These are phyloP conservation scores for Corchorus olitorius DNA, from an alignment of 345 rosid species.

Conservation along the genomic window DNA sequence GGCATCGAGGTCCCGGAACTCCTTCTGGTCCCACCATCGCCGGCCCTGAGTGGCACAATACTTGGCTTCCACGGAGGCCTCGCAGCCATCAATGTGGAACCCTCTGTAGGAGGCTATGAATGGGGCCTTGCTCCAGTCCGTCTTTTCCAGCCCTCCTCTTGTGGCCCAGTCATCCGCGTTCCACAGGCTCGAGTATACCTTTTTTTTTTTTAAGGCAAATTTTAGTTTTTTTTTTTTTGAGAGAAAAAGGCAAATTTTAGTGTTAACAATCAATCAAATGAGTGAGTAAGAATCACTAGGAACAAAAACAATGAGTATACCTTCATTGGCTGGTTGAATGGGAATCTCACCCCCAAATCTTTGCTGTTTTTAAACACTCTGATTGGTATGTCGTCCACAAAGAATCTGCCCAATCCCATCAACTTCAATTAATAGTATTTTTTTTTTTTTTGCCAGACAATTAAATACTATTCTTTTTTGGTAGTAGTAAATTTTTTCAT, in stretches of 20 bases:
- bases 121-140: conserved; percentile 83
- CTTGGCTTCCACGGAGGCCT: conserved; percentile 60
- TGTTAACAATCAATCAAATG: no score
- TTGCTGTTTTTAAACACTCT: conserved; percentile 84
- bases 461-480: no score
- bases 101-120: conserved; percentile 61
- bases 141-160: conserved; percentile 83
- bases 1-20: conserved; percentile 59
- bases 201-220: no score
- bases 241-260: no score
- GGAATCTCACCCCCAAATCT: conserved; percentile 70
- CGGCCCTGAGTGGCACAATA: conserved; percentile 74
- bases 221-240: no score
- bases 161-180: conserved; percentile 95
- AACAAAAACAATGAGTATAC: no score
- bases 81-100: conserved; percentile 68
- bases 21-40: conserved; percentile 76
- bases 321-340: conserved; percentile 85
- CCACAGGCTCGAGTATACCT: conserved; percentile 83
- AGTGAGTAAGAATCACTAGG: no score
- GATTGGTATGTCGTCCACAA: conserved; percentile 75
- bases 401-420: conserved; percentile 60
- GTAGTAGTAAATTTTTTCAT: no score
- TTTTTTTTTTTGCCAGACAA: no score
- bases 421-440: no score